Conservation (phyloP, 306 rosid species). For the Cucumis cinereus region DNA sequence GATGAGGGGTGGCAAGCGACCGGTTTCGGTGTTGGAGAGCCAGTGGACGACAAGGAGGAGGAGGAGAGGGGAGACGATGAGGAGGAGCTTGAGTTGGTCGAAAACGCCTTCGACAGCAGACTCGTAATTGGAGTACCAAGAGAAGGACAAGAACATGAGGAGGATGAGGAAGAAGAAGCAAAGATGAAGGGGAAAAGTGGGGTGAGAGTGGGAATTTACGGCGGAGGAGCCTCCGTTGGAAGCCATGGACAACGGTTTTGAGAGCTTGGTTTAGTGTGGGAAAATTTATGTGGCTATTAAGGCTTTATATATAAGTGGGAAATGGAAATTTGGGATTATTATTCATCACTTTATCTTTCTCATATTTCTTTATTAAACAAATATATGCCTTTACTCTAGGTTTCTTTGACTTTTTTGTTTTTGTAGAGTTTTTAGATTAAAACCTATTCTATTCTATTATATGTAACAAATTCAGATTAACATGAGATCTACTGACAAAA, state of each 20-base stretch:
- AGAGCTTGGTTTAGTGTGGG: neutral
- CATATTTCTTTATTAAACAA: neutral
- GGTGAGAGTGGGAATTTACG: conserved; percentile 13
- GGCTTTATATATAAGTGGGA: neutral
- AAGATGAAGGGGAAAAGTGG: conserved; percentile 43
- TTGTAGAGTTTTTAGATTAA: too few species aligned
- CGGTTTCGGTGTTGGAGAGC: conserved; percentile 18
- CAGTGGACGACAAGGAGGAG: conserved; percentile 45
- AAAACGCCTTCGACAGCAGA: conserved; percentile 37
- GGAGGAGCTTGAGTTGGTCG: conserved; percentile 46
- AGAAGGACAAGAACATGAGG: conserved; percentile 33
- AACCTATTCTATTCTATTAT: too few species aligned
- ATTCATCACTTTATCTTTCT: neutral
- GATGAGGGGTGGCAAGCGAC: conserved; percentile 13
- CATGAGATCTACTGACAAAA: too few species aligned
- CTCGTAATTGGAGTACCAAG: conserved; percentile 63
- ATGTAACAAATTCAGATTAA: too few species aligned
- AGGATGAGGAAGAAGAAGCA: conserved; percentile 45
- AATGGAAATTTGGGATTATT: neutral
- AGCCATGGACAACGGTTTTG: neutral
- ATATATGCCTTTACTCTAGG: neutral
- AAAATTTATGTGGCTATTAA: neutral
- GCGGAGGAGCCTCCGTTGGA: neutral
- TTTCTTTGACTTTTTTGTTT: too few species aligned
- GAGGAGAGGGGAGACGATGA: conserved; percentile 45